Evolutionary conservation across 148 eudicot species (phyloP).

Genomic region (Persicaria maculosa): DNA sequence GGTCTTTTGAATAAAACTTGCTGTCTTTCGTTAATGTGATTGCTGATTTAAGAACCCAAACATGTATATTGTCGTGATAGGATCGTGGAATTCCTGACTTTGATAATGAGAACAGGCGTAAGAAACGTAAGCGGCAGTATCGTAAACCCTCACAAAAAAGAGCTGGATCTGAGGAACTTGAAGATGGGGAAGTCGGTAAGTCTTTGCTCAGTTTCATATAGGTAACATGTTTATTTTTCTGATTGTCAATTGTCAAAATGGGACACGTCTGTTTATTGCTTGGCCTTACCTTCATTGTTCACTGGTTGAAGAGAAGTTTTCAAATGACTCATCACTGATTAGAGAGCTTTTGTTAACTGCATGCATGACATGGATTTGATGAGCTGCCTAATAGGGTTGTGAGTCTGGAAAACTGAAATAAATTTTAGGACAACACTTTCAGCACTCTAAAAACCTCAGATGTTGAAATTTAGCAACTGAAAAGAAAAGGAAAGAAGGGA

Average conservation of each 20-base stretch:
- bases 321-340: too few relatives aligned
- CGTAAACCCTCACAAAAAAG: conserved; percentile 42
- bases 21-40: too few relatives aligned
- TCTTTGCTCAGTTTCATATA: conserved; percentile 3
- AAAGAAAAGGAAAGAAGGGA: too few relatives aligned
- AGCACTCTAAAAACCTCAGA: too few relatives aligned
- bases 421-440: too few relatives aligned
- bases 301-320: too few relatives aligned
- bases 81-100: conserved; percentile 32
- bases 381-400: too few relatives aligned
- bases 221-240: neutral
- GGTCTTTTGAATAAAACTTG: conserved; percentile 24
- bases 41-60: conserved; percentile 1
- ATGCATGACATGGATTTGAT: too few relatives aligned
- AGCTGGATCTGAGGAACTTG: conserved; percentile 45
- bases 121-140: conserved; percentile 60
- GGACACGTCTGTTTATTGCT: neutral
- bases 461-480: too few relatives aligned
- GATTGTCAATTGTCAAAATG: neutral
- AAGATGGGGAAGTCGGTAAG: conserved; percentile 58
- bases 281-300: too few relatives aligned
- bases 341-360: too few relatives aligned
- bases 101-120: conserved; percentile 55
- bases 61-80: conserved; percentile 12
- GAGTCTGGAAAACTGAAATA: too few relatives aligned